Evolutionary conservation across 352 stramenopile species (phyloP), one percentile per base, ranked within the genome.

Genomic region (Pythium pyrilobum): DNA sequence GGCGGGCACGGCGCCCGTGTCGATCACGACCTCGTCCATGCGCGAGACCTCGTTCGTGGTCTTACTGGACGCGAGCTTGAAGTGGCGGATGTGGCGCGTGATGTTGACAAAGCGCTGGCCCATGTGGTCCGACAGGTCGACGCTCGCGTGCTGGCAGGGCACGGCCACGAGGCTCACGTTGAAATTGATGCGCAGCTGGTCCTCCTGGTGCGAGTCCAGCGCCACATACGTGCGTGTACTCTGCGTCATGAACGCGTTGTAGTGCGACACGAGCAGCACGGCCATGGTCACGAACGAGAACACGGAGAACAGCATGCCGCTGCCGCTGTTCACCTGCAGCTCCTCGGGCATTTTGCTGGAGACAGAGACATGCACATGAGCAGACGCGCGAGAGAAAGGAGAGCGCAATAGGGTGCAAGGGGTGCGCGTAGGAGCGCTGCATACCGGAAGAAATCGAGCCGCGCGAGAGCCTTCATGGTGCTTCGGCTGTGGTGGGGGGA

Each of bases 101-200:
- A 91, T 70, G 52, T 91, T 93, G 18, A 74, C 67, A 43, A 89
- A 86, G 25, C 55, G 53, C 58, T 83, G 76, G 34, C 81, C 81
- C 77, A 90, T 91, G 66, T 88, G 70, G 69, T 93, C 81, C 54
- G 81, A 78, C 44, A 93, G 53, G 52, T 93, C 81, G 42, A 91
- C 74, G 54, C 80, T 91, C 24, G 79, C 78, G 52, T 81, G 68
- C 18, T 70, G 51, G 47, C 83, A 93, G 3, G 83, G 81, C 43
- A 93, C 69, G 16, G 80, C 72, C 43, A 87, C 69, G 38, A 93
- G 49, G 59, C 76, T 89, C 28, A 93, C 74, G 59, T 93, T 93
- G 51, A 93, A 93, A 54, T 91, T 91, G 38, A 93, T 85, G 29
- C 80, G 80, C 42, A 93, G 64, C 41, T 80, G 77, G 59, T 91